A percentile compares a stretch with the other conserved stretches of the same genome.
Conservation (phyloP, 306 rosid species). For the Heteromeles arbutifolia region DNA sequence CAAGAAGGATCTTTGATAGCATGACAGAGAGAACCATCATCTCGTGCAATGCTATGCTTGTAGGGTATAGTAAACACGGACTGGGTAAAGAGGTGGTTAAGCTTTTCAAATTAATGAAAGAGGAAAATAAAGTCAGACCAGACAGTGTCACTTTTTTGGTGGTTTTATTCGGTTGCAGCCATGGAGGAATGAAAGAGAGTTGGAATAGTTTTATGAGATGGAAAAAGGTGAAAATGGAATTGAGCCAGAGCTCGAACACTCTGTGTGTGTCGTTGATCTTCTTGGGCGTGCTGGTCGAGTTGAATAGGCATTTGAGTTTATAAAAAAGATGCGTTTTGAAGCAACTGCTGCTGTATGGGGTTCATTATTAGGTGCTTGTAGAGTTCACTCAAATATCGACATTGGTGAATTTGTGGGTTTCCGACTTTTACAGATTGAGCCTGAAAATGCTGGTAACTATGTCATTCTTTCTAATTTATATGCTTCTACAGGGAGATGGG, state of each 20-base stretch:
- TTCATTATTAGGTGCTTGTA: conserved; percentile 76
- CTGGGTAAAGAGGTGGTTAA: conserved; percentile 73
- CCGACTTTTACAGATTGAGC: conserved; percentile 65
- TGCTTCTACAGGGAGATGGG: conserved; percentile 91
- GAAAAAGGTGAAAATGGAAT: conserved; percentile 37
- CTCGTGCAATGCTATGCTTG: conserved; percentile 92
- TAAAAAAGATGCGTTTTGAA: conserved; percentile 50
- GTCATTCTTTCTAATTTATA: conserved; percentile 78
- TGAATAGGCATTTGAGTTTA: conserved; percentile 58
- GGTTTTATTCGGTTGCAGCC: conserved; percentile 86
- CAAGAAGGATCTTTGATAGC: conserved; percentile 59
- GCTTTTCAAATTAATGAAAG: conserved; percentile 60
- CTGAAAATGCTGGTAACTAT: conserved; percentile 79
- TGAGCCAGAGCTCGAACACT: conserved; percentile 65
- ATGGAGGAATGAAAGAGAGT: conserved; percentile 74
- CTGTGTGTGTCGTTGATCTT: conserved; percentile 81
- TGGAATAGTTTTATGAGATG: conserved; percentile 65
- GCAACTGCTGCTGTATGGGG: conserved; percentile 87
- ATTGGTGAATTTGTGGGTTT: conserved; percentile 63
- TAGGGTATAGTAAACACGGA: conserved; percentile 86
- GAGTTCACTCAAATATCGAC: conserved; percentile 58
- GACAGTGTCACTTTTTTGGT: conserved; percentile 72
- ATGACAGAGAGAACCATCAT: conserved; percentile 68
- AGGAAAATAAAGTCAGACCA: conserved; percentile 59
- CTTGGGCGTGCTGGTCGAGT: conserved; percentile 78